Conservation (phyloP, 805 yeast species). For the Wickerhamomyces bisporus region DNA sequence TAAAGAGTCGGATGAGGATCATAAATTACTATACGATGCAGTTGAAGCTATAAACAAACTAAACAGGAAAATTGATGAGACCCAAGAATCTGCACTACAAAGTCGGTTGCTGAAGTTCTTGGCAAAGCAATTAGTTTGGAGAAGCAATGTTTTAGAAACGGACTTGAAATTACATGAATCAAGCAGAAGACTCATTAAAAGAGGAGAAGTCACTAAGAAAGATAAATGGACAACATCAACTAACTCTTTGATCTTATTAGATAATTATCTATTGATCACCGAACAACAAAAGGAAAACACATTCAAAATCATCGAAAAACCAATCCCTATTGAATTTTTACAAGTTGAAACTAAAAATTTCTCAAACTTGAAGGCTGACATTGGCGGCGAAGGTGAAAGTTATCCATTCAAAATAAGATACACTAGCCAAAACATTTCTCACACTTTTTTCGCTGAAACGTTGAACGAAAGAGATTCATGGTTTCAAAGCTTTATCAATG, state of each 20-base stretch:
- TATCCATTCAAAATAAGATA: conserved; percentile 47
- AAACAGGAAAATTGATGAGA: conserved; percentile 55
- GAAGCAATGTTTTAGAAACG: conserved; percentile 35
- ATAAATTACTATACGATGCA: conserved; percentile 44
- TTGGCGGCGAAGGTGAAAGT: conserved; percentile 11
- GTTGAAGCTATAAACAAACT: conserved; percentile 48
- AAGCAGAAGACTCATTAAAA: conserved; percentile 48
- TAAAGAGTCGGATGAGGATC: conserved; percentile 45
- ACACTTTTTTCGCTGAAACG: conserved; percentile 43
- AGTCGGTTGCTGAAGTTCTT: conserved; percentile 49
- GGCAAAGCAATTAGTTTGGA: conserved; percentile 50
- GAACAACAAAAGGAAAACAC: conserved; percentile 41
- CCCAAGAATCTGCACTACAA: conserved; percentile 57
- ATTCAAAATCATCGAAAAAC: conserved; percentile 46
- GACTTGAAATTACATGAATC: conserved; percentile 49
- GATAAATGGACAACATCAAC: conserved; percentile 59
- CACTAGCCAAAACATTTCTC: conserved; percentile 52
- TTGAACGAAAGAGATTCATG: conserved; percentile 52
- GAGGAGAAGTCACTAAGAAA: conserved; percentile 56
- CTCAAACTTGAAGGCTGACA: conserved; percentile 3
- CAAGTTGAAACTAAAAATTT: conserved; percentile 43
- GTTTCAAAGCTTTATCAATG: conserved; percentile 46
- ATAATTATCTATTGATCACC: conserved; percentile 64
- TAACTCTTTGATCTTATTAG: conserved; percentile 52
- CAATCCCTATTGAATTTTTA: conserved; percentile 57